A percentile compares a stretch with the other conserved stretches of the same genome.
These are phyloP conservation scores for Tardiomyces blankii DNA, from an alignment of 1,139 yeast genomes.

Conservation along the genomic window DNA sequence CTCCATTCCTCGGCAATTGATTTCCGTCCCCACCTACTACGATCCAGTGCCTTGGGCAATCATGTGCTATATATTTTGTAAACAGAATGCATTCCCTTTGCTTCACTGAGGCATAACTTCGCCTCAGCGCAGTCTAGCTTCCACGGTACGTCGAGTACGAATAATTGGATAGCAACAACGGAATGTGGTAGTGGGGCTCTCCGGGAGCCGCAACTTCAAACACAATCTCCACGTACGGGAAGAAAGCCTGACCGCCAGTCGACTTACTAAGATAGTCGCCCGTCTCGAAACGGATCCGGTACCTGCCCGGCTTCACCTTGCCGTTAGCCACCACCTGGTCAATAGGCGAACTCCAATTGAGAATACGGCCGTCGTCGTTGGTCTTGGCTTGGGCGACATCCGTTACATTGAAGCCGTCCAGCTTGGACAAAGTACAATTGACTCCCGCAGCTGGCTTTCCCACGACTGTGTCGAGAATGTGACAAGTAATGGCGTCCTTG, in stretches of 20 bases:
- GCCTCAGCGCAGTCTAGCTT: conserved; percentile 34
- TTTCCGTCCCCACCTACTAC: too few relatives aligned
- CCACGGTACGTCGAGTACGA: conserved; percentile 89
- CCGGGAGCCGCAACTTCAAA: conserved; percentile 58
- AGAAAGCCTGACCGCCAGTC: conserved; percentile 37
- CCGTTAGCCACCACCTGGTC: conserved; percentile 27
- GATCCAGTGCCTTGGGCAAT: background rate
- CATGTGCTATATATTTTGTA: background rate
- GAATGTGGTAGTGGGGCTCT: conserved; percentile 78
- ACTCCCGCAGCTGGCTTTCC: conserved; percentile 74
- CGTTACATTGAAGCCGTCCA: conserved; percentile 20
- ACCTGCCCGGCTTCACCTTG: conserved; percentile 37
- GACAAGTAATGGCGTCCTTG: conserved; percentile 63
- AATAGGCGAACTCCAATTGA: conserved; percentile 38
- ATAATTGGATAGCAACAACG: conserved; percentile 67
- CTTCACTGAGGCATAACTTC: background rate
- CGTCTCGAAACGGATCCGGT: conserved; percentile 67
- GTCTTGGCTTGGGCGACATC: conserved; percentile 42
- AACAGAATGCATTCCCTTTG: background rate
- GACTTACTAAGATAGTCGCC: conserved; percentile 45
- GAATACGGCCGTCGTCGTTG: conserved; percentile 67
- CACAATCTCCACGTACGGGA: conserved; percentile 73
- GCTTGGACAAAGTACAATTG: conserved; percentile 21
- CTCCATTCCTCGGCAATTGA: background rate
- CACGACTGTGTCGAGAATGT: conserved; percentile 69